Evolutionary conservation across 108 stramenopile genomes (phyloP), one percentile per base, ranked within the genome.

Genomic region (Schizochytrium sp.): DNA sequence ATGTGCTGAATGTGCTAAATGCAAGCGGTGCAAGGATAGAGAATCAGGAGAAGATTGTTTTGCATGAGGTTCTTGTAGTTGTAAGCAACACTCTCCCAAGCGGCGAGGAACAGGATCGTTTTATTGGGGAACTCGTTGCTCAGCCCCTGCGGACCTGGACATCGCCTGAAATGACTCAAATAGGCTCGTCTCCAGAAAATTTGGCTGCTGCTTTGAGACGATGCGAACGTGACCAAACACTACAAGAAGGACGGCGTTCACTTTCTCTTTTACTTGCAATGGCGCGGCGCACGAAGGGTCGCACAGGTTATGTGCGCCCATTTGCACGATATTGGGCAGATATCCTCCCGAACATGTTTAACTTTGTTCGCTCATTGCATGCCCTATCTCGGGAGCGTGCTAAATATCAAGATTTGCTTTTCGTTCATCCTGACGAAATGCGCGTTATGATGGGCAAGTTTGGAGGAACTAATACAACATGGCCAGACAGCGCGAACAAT

Each of bases 351-450:
- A 83, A 83, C 76, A 55, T 83, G 76, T 83, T 83, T 53, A 55
- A 8, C 2, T 55, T 83, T 47, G 5, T 83, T n/a, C 47, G 53
- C 5, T 49, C 53, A n/a, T n/a, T 83, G 50, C 76, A 83, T 3
- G 47, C 38, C 53, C 76, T 83, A 1, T 83, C 76, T n/a, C 47
- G 76, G 28, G 76, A 83, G 5, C 76, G 76, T 28, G 76, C 28
- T 55, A 83, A 83, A n/a, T 83, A 55, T 53, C 50, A 55, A 53
- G 76, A 83, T 2, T 10, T 83, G 5, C 53, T 83, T 10, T 83
- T 55, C 76, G 53, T 83, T 17, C 76, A 83, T 55, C 76, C 76
- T 28, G 76, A 83, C 10, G 76, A 83, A 55, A 55, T 83, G 76
- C 76, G 76, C 15, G 47, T 49, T 8, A 47, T 83, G 50, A 55